Evolutionary conservation across 129 eudicot species (phyloP).

Genomic region (Erigeron canadensis): DNA sequence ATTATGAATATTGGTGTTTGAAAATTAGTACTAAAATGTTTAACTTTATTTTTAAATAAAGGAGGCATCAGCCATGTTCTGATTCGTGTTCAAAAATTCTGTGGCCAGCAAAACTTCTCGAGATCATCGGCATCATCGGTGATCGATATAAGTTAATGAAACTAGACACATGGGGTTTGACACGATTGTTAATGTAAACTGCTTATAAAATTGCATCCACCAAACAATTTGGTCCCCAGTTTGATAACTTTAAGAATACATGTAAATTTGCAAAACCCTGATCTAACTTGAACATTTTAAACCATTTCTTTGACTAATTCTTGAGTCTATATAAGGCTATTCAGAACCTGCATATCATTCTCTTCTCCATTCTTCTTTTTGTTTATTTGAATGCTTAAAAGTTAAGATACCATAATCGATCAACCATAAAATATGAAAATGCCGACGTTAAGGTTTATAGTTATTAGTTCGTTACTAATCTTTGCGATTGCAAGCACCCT

Average conservation of each 20-base stretch:
- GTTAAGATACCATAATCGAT: constrained; percentile 1
- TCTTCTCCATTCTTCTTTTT: constrained; percentile 32
- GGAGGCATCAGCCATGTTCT: too few relatives aligned
- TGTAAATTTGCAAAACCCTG: constrained; percentile 27
- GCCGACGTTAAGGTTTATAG: constrained; percentile 32
- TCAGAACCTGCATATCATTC: constrained; percentile 35
- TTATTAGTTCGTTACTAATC: constrained; percentile 32
- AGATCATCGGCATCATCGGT: constrained; percentile 40
- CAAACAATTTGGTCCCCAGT: constrained; percentile 41
- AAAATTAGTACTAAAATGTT: too few relatives aligned
- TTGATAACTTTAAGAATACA: constrained; percentile 29
- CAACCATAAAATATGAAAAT: neutral
- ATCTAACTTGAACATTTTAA: constrained; percentile 22
- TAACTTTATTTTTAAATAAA: too few relatives aligned
- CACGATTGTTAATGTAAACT: constrained; percentile 43
- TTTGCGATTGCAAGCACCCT: constrained; percentile 37
- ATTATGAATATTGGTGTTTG: too few relatives aligned
- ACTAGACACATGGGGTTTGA: constrained; percentile 57
- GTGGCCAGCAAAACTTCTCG: constrained; percentile 38
- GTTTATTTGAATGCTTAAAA: constrained; percentile 13
- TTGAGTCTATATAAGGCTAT: constrained; percentile 32
- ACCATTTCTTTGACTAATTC: constrained; percentile 42
- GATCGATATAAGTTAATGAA: constrained; percentile 35
- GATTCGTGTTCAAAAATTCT: constrained; percentile 27
- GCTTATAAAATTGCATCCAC: constrained; percentile 30